These are phyloP conservation scores for Marsdenia floribunda DNA, from an alignment of 257 asterid species.

Conservation along the genomic window DNA sequence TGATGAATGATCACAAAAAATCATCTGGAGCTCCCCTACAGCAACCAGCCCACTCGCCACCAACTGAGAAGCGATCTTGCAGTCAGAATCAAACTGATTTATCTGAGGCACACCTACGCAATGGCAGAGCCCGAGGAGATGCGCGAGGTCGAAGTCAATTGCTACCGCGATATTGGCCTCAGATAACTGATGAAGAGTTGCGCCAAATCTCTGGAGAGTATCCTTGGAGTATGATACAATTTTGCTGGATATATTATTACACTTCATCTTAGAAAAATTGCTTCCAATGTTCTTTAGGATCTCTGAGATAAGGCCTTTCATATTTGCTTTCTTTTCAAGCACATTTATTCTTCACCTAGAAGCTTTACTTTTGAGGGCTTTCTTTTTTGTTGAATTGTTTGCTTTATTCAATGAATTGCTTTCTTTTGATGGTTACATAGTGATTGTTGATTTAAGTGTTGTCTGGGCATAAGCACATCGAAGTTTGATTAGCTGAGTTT, in stretches of 20 bases:
- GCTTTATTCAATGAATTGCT: not conserved
- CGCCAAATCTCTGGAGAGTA: constrained; percentile 61
- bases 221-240: constrained; percentile 29
- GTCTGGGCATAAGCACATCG: too few species aligned
- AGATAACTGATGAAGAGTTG: constrained; percentile 52
- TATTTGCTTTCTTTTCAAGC: not conserved
- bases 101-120: constrained; percentile 5
- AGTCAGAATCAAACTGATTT: constrained; percentile 12
- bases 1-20: constrained; percentile 35
- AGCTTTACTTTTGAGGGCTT: not conserved
- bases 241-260: not conserved
- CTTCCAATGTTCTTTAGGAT: not conserved
- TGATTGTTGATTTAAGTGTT: not conserved
- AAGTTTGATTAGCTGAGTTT: not conserved
- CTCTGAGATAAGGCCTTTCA: not conserved
- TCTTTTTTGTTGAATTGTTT: not conserved
- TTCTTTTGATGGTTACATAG: not conserved
- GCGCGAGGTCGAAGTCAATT: constrained; percentile 51
- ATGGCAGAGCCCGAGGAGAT: constrained; percentile 41
- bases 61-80: constrained; percentile 38
- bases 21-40: constrained; percentile 30
- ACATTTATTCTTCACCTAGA: not conserved
- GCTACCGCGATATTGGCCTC: constrained; percentile 68
- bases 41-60: constrained; percentile 24
- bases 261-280: not conserved